Evolutionary conservation across 164 flowering plant genomes (phyloP).

Genomic region (Akebia trifoliata): DNA sequence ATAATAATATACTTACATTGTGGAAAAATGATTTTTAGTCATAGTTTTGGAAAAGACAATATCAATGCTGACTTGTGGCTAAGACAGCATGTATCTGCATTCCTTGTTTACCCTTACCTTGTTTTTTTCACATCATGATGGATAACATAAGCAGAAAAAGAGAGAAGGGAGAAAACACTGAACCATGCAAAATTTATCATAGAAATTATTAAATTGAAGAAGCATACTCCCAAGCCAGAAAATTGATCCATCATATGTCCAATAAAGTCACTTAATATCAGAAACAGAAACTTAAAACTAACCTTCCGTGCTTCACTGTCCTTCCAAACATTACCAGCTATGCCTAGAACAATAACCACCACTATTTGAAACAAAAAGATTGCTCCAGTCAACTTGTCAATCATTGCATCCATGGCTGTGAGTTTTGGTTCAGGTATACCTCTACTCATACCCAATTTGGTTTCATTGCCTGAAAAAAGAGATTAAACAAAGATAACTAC

Average conservation of each 20-base stretch:
- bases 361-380: constrained; percentile 95
- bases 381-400: constrained; percentile 98
- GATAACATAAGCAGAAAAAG: not conserved
- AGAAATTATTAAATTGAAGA: not conserved
- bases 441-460: constrained; percentile 97
- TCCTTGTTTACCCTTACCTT: too few relatives aligned
- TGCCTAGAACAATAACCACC: constrained; percentile 88
- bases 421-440: constrained; percentile 96
- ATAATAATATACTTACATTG: too few relatives aligned
- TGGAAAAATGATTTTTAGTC: too few relatives aligned
- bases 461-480: constrained; percentile 72
- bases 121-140: too few relatives aligned
- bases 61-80: too few relatives aligned
- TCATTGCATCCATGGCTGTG: constrained; percentile 95
- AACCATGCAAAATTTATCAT: not conserved
- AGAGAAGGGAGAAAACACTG: not conserved
- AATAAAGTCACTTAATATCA: not conserved
- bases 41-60: too few relatives aligned
- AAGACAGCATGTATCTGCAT: too few relatives aligned
- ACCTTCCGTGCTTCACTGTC: constrained; percentile 97
- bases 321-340: constrained; percentile 98
- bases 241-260: not conserved
- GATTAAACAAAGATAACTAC: not conserved
- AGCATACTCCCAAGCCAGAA: not conserved
- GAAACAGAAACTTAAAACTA: constrained; percentile 12